Evolutionary conservation across 192 early-diverging fungal species (phyloP), one percentile per base, ranked within the genome.

Genomic region (Linnemannia schmuckeri): DNA sequence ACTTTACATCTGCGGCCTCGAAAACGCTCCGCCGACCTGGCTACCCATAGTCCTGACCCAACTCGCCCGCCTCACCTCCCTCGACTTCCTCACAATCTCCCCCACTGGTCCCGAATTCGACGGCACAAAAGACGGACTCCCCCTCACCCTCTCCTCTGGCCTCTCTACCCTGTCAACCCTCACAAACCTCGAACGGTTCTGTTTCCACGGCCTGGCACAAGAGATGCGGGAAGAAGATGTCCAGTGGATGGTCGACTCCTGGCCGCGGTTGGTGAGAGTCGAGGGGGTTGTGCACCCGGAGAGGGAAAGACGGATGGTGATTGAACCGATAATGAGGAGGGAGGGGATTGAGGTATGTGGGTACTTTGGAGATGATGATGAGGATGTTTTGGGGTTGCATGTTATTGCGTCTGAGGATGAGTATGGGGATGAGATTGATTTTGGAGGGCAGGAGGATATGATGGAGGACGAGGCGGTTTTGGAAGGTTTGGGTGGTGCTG

Each of bases 151-250:
- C 8, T 33, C 55, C 17, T 33, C 46, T 18, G 80, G 80, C 27
- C 38, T 82, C 33, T n/a, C 37, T 40, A 70, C 54, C 8, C 49
- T 82, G 0, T 37, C 22, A 17, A 44, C 30, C 0, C 70, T 82
- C 63, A 71, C 68, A 9, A 33, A 37, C 15, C 20, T 82, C 38
- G 49, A 70, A 4, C 41, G 63, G 6, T 76, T 82, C 37, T 75
- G 74, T 57, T 82, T 82, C 69, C 66, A 82, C 61, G 74, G 80
- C 9, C 47, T 82, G 15, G 27, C 49, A 2, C 80, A 82, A 47
- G 74, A 82, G 27, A 82, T 82, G 80, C 3, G 22, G 0, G 66
- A 76, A 13, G n/a, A 42, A 18, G 80, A 82, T 57, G 73, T 82
- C 1, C n/a, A 7, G 1, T 82, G 80, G 80, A 76, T 82, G 63